Base-by-base conservation (phyloP, 2,329 filamentous ascomycete species). In the Diplodia seriata region DNA sequence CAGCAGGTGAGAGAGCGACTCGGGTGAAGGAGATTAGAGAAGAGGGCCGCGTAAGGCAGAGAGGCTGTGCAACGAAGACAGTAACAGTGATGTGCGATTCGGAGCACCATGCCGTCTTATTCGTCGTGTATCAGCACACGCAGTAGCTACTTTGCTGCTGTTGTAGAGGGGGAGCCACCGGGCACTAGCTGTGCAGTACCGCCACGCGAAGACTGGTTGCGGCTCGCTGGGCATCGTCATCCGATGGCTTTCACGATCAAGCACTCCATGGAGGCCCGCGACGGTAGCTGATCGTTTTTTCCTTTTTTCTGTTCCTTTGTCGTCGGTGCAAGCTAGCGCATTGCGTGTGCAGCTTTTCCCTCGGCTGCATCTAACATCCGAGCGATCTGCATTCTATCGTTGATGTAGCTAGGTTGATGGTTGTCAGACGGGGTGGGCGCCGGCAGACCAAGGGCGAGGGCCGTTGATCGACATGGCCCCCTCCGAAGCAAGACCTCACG, bases 51-150 rank as follows among this genome's bases (percentile, higher is more conserved):
- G 57, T 49, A 49, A 62, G 57, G 57, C 57, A 33, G 36, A 50
- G 57, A 62, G 57, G 57, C 57, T 62, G 57, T 62, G 57, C 57
- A 62, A 33, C 33, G 18, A 26, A 6, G 8, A 59, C 31, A 59
- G 40, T 33, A 18, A 61, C 40, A 47, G 18, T 47, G 40, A 59
- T 59, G 55, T 40, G 55, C 33, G 38, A 49, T n/a, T 12, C 20
- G 40, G 40, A 43, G 18, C 40, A 18, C 18, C 14, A 40, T n/a
- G 31, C 18, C 18, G 18, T 55, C 9, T 55, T 11, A 36, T 56
- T 56, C 26, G n/a, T 11, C 36, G 26, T 23, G 55, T 59, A 43
- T 61, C 38, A 26, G 26, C 26, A 26, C 26, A 26, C 26, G 26
- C 26, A 26, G 47, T 50, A 62, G 57, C 38, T 59, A 59, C 50